Conservation (phyloP, 768 basidiomycete genomes). For the Tulasnella sp. region DNA sequence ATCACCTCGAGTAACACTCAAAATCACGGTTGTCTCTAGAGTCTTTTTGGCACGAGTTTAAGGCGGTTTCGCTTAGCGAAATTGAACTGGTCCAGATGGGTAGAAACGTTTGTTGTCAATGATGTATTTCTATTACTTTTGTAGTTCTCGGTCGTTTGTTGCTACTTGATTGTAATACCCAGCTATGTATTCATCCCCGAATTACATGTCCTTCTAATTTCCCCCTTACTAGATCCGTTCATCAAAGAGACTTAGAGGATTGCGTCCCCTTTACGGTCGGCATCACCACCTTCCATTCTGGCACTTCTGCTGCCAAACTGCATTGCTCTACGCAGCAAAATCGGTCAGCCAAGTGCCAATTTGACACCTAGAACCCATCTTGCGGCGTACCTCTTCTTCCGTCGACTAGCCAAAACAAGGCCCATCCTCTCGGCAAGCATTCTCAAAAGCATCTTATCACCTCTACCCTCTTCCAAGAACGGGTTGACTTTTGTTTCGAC, state of each 20-base stretch:
- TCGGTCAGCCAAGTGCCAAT: neutral
- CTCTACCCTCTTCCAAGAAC: slow-evolving; percentile 69
- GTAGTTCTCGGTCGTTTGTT: neutral
- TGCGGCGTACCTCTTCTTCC: slow-evolving; percentile 65
- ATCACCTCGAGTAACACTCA: neutral
- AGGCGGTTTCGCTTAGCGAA: neutral
- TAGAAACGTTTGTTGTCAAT: neutral
- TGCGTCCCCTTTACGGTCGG: slow-evolving; percentile 29
- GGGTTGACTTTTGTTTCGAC: slow-evolving; percentile 84
- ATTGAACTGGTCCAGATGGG: neutral
- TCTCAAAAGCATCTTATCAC: slow-evolving; percentile 87
- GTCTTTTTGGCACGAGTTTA: neutral
- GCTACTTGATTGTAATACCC: slow-evolving; percentile 15
- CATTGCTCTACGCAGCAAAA: slow-evolving; percentile 61
- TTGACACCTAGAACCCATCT: neutral
- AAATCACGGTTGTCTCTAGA: neutral
- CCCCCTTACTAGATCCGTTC: neutral
- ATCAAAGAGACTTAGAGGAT: neutral
- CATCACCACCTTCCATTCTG: slow-evolving; percentile 66
- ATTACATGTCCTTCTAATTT: neutral
- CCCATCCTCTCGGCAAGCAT: slow-evolving; percentile 74
- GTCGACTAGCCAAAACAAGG: slow-evolving; percentile 66
- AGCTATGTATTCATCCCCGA: slow-evolving; percentile 1
- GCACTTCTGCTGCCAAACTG: slow-evolving; percentile 93
- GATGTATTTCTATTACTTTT: neutral